Percentiles rank a stretch among this genome's conserved stretches.
phyloP scores from a whole-genome alignment of 306 rosid species.

The Prunus campanulata region DNA sequence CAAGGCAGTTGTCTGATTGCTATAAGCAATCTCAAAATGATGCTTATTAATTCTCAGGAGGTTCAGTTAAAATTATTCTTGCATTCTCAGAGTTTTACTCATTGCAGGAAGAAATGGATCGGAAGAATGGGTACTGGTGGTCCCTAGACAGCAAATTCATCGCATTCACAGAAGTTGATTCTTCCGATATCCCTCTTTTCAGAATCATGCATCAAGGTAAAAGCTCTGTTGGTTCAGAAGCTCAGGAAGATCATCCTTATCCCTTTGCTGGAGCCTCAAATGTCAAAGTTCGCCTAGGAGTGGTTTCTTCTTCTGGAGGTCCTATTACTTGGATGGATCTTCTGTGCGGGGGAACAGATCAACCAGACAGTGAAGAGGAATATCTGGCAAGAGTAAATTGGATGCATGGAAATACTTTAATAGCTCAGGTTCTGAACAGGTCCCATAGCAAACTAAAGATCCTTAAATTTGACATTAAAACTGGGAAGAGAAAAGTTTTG shows the following conservation, averaged over 20 bases:
- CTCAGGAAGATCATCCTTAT: constrained; percentile 97
- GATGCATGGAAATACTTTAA: constrained; percentile 77
- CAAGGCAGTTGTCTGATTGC: constrained; percentile 11
- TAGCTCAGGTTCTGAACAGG: constrained; percentile 83
- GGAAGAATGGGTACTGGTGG: constrained; percentile 98
- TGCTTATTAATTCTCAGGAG: constrained; percentile 5
- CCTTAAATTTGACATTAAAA: constrained; percentile 67
- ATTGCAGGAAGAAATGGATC: constrained; percentile 96
- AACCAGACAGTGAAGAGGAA: constrained; percentile 59
- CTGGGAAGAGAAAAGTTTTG: constrained; percentile 58
- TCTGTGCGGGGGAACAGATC: constrained; percentile 60
- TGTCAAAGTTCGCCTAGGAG: constrained; percentile 81
- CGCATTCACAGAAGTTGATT: constrained; percentile 94
- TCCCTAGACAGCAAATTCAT: constrained; percentile 81
- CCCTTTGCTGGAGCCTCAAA: constrained; percentile 95
- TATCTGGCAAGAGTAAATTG: constrained; percentile 91
- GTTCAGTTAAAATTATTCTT: constrained; percentile 15
- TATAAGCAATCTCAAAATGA: background rate
- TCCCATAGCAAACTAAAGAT: constrained; percentile 71
- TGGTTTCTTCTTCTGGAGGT: constrained; percentile 70
- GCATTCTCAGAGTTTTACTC: constrained; percentile 21
- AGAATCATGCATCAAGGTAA: constrained; percentile 95
- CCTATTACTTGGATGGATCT: constrained; percentile 91
- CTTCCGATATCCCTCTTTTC: constrained; percentile 81
- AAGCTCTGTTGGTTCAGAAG: constrained; percentile 72